A percentile compares a stretch with the other conserved stretches of the same genome.
Conservation (phyloP, 2,329 filamentous ascomycete species). For the Tolypocladium tropicale region DNA sequence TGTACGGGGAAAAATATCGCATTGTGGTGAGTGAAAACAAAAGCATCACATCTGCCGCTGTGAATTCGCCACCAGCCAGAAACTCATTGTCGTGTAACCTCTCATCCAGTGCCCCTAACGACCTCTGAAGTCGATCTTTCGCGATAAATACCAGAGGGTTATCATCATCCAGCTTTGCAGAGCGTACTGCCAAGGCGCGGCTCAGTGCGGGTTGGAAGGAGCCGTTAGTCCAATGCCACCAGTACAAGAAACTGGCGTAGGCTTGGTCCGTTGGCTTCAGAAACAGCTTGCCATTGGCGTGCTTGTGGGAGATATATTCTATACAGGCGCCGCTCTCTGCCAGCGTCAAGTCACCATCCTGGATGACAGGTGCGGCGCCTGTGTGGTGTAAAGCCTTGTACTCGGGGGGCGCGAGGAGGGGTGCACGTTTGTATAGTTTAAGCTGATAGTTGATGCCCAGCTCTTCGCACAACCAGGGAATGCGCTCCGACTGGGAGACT, state of each 20-base stretch:
- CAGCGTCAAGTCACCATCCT: neutral
- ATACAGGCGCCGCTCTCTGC: neutral
- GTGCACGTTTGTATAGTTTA: neutral
- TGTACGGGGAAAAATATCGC: neutral
- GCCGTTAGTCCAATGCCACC: neutral
- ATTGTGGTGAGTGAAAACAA: neutral
- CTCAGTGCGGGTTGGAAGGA: neutral
- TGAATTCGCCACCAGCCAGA: neutral
- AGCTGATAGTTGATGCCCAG: slow-evolving; percentile 39
- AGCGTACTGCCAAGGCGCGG: neutral
- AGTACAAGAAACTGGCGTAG: neutral
- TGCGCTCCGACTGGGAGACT: slow-evolving; percentile 51
- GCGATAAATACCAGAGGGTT: neutral
- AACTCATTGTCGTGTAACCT: neutral
- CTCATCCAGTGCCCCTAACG: neutral
- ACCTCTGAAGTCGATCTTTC: neutral
- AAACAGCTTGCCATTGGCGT: neutral
- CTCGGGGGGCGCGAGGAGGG: neutral
- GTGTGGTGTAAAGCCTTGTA: neutral
- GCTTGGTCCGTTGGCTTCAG: neutral
- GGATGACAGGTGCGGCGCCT: neutral
- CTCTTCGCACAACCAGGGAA: slow-evolving; percentile 57
- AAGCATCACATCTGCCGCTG: neutral
- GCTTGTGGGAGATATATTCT: neutral
- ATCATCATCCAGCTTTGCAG: neutral